phyloP scores from a whole-genome alignment of 2,329 filamentous ascomycete species.

The Colletotrichum eleusines region DNA sequence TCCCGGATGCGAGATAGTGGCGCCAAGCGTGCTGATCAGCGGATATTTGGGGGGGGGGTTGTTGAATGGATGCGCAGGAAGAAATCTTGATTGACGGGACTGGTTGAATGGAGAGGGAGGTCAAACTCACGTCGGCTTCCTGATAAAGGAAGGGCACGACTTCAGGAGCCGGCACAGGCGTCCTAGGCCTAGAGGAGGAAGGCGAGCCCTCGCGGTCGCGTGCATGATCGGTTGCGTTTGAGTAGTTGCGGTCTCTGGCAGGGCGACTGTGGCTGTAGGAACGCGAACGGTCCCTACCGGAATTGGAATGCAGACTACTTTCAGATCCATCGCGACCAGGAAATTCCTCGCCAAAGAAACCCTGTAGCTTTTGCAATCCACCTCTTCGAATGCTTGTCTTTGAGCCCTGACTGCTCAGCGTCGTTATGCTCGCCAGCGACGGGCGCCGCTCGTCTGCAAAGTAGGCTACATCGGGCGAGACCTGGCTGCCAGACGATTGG shows the following conservation, averaged over 20 bases:
- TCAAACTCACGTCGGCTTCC: constrained; percentile 76
- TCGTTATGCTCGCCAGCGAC: constrained; percentile 89
- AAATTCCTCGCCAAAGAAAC: constrained; percentile 93
- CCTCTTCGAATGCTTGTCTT: constrained; percentile 77
- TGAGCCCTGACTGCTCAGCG: constrained; percentile 86
- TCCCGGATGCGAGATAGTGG: constrained; percentile 40
- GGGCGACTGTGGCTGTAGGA: constrained; percentile 71
- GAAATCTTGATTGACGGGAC: neutral
- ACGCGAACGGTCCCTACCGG: constrained; percentile 71
- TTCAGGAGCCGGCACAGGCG: constrained; percentile 89
- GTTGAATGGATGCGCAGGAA: constrained; percentile 44
- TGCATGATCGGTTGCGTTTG: constrained; percentile 78
- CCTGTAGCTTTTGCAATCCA: constrained; percentile 85
- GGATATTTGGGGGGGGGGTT: constrained; percentile 39
- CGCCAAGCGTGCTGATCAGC: constrained; percentile 26
- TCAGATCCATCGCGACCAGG: constrained; percentile 81
- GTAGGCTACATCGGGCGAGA: constrained; percentile 71
- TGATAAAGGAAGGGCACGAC: constrained; percentile 99
- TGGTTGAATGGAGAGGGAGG: constrained; percentile 36
- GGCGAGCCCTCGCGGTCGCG: constrained; percentile 75
- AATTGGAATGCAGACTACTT: constrained; percentile 67
- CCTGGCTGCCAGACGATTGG: constrained; percentile 63
- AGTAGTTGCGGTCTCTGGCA: constrained; percentile 82
- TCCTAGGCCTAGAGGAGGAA: constrained; percentile 80
- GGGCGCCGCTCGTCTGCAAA: constrained; percentile 82